Evolutionary conservation across 768 basidiomycete species (phyloP).

Genomic region (Boletus barrowsii): DNA sequence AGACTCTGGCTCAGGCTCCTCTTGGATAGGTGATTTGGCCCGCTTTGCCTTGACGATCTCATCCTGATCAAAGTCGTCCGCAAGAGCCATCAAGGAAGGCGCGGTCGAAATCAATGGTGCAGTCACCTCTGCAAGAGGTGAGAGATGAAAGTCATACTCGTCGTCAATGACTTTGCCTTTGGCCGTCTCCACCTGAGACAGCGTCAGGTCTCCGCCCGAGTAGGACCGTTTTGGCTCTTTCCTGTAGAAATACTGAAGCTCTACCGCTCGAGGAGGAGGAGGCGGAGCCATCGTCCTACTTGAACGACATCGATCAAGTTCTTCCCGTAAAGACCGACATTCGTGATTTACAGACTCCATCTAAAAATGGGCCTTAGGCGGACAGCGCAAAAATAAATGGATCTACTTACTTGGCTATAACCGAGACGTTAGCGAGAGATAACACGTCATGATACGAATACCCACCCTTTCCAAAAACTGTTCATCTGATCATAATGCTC

Average conservation of each 20-base stretch:
- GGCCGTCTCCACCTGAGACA: constrained; percentile 11
- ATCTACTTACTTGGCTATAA: constrained; percentile 35
- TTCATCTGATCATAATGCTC: constrained; percentile 50
- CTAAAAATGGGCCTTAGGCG: constrained; percentile 12
- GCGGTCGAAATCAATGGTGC: constrained; percentile 27
- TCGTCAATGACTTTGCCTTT: constrained; percentile 28
- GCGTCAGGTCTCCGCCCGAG: constrained; percentile 13
- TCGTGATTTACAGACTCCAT: constrained; percentile 24
- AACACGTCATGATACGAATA: constrained; percentile 6
- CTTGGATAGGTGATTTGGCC: constrained; percentile 19
- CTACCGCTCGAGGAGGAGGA: constrained; percentile 17
- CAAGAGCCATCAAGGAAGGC: constrained; percentile 29
- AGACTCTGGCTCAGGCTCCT: constrained; percentile 24
- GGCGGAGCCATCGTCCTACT: constrained; percentile 7
- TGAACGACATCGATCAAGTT: constrained; percentile 23
- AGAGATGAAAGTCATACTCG: constrained; percentile 29
- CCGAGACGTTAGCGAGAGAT: constrained; percentile 18
- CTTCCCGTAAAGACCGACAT: constrained; percentile 28
- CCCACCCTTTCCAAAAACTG: constrained; percentile 38
- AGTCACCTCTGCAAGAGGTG: constrained; percentile 27
- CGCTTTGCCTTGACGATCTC: constrained; percentile 21
- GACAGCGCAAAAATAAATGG: not conserved
- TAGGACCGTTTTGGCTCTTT: constrained; percentile 21
- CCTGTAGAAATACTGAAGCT: constrained; percentile 23
- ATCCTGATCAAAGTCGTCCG: constrained; percentile 30